Evolutionary conservation across 2,329 filamentous ascomycete genomes (phyloP), one percentile per base, ranked within the genome.

Genomic region (Colletotrichum incanum): DNA sequence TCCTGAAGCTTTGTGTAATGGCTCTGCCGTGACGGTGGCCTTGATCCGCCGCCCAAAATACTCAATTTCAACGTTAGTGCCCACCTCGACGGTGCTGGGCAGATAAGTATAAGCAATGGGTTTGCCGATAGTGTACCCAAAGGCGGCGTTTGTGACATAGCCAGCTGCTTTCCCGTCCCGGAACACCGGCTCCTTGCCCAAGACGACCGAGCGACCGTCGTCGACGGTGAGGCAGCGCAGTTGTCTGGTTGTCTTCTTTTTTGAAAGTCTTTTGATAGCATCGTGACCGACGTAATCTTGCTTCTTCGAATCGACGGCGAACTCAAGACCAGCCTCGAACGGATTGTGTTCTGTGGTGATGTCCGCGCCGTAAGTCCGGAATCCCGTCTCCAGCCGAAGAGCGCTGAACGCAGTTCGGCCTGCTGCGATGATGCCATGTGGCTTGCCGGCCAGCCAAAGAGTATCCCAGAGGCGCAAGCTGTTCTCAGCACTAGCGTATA

Each of bases 151-250:
- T 2, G 89, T 91, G 34, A 92, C 83, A 73, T 92, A 92, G 0
- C 90, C 90, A 1, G 82, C 82, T 0, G 85, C 74, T 65, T 84
- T 79, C 11, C 84, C 85, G 2, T 85, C 77, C 18, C 83, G 74
- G 66, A 86, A 91, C 0, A 92, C 88, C 0, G 90, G 90, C 76
- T 92, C 90, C 76, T 91, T 91, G 7, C 90, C 90, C 1, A 92
- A 78, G 0, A 91, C 84, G 74, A 91, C 82, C 0, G 89, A 91
- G 5, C 77, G 79, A 0, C 87, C 86, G 71, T 92, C 89, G 50
- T 91, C 84, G 39, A 92, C 76, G 0, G 85, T 87, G 2, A 92
- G 78, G 67, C 87, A 88, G 1, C 87, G 84, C 5, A 88, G 75
- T 63, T 82, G 74, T 26, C 80, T 80, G 0, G 77, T 74, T 0